Conservation (phyloP, 176 grass and related monocot genomes). For the Aechmea fasciata region DNA sequence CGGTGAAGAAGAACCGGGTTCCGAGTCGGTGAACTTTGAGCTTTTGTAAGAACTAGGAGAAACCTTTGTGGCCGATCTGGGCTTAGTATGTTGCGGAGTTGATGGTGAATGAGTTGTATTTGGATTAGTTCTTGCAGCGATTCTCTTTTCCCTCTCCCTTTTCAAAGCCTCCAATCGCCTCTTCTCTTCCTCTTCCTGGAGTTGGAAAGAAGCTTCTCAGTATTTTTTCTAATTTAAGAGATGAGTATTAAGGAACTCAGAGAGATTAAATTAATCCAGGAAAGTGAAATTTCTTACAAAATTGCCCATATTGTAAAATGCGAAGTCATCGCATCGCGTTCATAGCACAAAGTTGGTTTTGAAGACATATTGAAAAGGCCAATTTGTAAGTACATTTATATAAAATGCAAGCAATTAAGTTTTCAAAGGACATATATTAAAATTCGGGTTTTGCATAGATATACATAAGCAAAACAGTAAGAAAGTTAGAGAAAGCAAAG, state of each 20-base stretch:
- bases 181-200: slow-evolving; percentile 81
- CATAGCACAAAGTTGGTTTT: no score
- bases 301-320: no score
- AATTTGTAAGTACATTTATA: no score
- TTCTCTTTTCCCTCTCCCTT: slow-evolving; percentile 89
- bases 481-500: slow-evolving; percentile 4
- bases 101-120: slow-evolving; percentile 22
- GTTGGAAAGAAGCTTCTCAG: slow-evolving; percentile 7
- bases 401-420: no score
- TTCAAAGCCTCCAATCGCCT: slow-evolving; percentile 85
- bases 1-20: slow-evolving; percentile 20
- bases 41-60: slow-evolving; percentile 60
- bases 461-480: neutral
- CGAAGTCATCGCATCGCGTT: no score
- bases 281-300: no score
- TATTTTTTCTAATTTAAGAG: neutral
- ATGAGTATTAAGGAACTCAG: neutral
- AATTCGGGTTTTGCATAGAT: no score
- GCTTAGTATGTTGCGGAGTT: slow-evolving; percentile 6
- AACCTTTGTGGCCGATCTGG: slow-evolving; percentile 8
- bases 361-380: no score
- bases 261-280: neutral
- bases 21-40: slow-evolving; percentile 40
- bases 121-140: slow-evolving; percentile 44
- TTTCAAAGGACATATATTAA: no score